phyloP scores from a whole-genome alignment of 2,329 filamentous ascomycete species.

The Alternaria solani region DNA sequence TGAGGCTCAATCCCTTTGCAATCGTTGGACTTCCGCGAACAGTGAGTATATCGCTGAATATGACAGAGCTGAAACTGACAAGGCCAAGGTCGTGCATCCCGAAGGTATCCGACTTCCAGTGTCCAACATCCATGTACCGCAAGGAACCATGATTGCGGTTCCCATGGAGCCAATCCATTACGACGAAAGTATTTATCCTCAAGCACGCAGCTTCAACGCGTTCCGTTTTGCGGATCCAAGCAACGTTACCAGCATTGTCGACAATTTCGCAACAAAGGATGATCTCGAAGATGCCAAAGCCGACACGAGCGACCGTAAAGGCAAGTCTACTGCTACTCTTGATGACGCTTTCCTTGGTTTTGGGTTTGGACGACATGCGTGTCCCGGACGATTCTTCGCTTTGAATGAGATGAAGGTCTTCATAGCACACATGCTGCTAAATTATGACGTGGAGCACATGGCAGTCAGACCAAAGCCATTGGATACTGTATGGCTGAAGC shows the following conservation, averaged over 20 bases:
- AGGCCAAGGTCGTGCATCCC: conserved; percentile 22
- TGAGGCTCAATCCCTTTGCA: conserved; percentile 26
- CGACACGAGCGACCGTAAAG: conserved; percentile 9
- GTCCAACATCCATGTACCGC: conserved; percentile 18
- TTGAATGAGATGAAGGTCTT: conserved; percentile 30
- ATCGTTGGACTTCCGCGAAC: conserved; percentile 22
- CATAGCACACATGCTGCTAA: conserved; percentile 26
- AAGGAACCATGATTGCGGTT: conserved; percentile 23
- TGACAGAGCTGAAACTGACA: neutral
- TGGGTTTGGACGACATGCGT: conserved; percentile 24
- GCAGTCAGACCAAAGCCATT: conserved; percentile 19
- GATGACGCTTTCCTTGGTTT: conserved; percentile 27
- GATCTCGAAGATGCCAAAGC: conserved; percentile 18
- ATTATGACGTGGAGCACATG: conserved; percentile 25
- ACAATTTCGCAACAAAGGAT: conserved; percentile 22
- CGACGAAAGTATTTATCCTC: conserved; percentile 19
- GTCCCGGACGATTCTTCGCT: conserved; percentile 26
- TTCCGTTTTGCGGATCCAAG: conserved; percentile 24
- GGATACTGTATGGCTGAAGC: conserved; percentile 23
- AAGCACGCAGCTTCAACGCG: conserved; percentile 23
- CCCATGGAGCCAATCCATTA: conserved; percentile 27
- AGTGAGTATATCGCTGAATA: conserved; percentile 3
- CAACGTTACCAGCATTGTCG: conserved; percentile 20
- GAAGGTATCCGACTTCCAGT: conserved; percentile 14
- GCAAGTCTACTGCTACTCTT: conserved; percentile 25